These are phyloP conservation scores for Posidonia australis DNA, from an alignment of 106 monocot species.

Conservation along the genomic window DNA sequence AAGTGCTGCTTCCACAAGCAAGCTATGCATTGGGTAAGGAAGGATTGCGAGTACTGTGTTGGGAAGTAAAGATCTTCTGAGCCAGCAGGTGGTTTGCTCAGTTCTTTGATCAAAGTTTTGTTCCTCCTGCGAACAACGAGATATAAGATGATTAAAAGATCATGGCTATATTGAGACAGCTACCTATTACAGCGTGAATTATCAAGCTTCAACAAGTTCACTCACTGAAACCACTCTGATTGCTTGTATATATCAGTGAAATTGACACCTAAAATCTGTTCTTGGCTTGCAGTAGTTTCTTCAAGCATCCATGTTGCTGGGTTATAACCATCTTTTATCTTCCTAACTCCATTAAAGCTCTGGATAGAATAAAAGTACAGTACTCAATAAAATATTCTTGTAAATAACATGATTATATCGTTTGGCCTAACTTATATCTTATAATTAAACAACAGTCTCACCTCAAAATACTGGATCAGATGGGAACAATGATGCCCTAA, in stretches of 20 bases:
- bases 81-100: constrained; percentile 35
- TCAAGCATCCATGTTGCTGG: constrained; percentile 65
- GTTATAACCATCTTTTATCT: constrained; percentile 42
- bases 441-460: constrained; percentile 1
- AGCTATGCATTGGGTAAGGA: constrained; percentile 44
- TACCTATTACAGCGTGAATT: no score
- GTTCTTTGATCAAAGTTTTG: constrained; percentile 38
- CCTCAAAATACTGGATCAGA: constrained; percentile 47
- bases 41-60: constrained; percentile 40
- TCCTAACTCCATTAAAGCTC: constrained; percentile 29
- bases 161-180: not conserved
- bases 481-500: constrained; percentile 30
- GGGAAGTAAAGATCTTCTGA: constrained; percentile 54
- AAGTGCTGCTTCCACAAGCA: constrained; percentile 74
- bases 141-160: not conserved
- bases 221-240: constrained; percentile 29
- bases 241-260: constrained; percentile 27
- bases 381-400: not conserved
- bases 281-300: constrained; percentile 14
- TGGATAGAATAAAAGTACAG: not conserved
- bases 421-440: not conserved
- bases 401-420: not conserved
- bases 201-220: not conserved
- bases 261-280: constrained; percentile 21
- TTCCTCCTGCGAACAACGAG: constrained; percentile 39